These are phyloP conservation scores for Dalbergia cultrata DNA, from an alignment of 306 rosid genomes.

Conservation along the genomic window DNA sequence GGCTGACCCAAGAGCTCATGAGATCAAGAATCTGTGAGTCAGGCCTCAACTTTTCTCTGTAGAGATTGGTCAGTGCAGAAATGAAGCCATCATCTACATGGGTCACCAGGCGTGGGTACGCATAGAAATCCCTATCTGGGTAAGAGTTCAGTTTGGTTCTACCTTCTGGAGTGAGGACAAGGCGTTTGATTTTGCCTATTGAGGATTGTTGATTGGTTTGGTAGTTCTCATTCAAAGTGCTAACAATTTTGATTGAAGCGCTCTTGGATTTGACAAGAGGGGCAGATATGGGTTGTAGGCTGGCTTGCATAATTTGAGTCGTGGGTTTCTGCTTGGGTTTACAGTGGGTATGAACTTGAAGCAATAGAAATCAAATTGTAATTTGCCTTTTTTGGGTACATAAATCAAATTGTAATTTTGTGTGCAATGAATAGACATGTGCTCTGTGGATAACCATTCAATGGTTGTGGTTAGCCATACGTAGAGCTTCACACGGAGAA, in stretches of 20 bases:
- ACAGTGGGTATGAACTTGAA: constrained; percentile 41
- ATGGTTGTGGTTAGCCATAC: constrained; percentile 38
- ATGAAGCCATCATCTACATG: constrained; percentile 84
- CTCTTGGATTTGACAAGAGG: constrained; percentile 41
- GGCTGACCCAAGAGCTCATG: constrained; percentile 96
- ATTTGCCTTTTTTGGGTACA: not conserved
- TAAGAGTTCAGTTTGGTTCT: constrained; percentile 71
- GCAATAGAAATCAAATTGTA: not conserved
- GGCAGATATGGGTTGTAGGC: constrained; percentile 39
- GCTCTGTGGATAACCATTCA: constrained; percentile 44
- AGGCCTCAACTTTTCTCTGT: constrained; percentile 68
- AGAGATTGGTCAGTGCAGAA: constrained; percentile 68
- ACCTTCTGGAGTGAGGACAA: constrained; percentile 65
- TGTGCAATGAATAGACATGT: not conserved
- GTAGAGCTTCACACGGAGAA: not conserved
- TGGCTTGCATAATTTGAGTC: constrained; percentile 43
- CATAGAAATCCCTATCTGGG: constrained; percentile 77
- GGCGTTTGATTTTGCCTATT: constrained; percentile 68
- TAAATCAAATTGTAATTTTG: not conserved
- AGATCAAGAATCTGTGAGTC: constrained; percentile 71
- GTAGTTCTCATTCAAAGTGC: constrained; percentile 56
- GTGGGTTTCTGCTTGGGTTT: constrained; percentile 45
- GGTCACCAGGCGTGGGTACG: constrained; percentile 80
- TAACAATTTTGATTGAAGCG: constrained; percentile 39
- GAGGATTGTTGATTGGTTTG: constrained; percentile 55